Conservation (phyloP, 2,329 filamentous ascomycete species). For the Fusarium ramigenum region DNA sequence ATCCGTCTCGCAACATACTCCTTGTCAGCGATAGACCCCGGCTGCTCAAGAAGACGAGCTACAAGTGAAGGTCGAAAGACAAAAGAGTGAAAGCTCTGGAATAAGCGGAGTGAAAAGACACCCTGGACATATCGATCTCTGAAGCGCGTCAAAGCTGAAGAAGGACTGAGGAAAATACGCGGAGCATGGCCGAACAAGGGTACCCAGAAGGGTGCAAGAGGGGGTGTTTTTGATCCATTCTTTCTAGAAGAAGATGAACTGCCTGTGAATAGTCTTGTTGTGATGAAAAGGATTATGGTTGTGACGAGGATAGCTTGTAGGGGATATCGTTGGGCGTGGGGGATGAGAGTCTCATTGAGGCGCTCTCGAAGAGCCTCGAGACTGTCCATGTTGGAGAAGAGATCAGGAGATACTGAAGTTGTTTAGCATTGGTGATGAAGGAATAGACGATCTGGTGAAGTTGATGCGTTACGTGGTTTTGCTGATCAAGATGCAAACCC, state of each 20-base stretch:
- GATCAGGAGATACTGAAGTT: background rate
- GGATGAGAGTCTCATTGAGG: conserved; percentile 32
- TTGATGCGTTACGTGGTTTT: conserved; percentile 33
- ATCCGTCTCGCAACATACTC: conserved; percentile 40
- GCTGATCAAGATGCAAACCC: conserved; percentile 7
- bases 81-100: conserved; percentile 48
- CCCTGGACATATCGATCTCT: conserved; percentile 47
- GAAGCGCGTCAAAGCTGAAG: conserved; percentile 45
- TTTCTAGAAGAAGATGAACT: conserved; percentile 51
- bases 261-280: conserved; percentile 40
- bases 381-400: conserved; percentile 24
- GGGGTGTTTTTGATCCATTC: conserved; percentile 36
- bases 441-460: background rate
- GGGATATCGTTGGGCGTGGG: conserved; percentile 36
- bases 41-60: conserved; percentile 44
- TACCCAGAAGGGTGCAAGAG: conserved; percentile 48
- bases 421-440: background rate
- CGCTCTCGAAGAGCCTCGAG: conserved; percentile 13
- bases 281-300: conserved; percentile 40
- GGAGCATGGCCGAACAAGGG: conserved; percentile 50
- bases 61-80: conserved; percentile 47
- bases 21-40: conserved; percentile 41
- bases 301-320: conserved; percentile 37
- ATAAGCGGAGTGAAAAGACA: conserved; percentile 48
- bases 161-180: conserved; percentile 44